Conservation (phyloP, 2,329 filamentous ascomycete species). For the Ascochyta clinopodiicola region DNA sequence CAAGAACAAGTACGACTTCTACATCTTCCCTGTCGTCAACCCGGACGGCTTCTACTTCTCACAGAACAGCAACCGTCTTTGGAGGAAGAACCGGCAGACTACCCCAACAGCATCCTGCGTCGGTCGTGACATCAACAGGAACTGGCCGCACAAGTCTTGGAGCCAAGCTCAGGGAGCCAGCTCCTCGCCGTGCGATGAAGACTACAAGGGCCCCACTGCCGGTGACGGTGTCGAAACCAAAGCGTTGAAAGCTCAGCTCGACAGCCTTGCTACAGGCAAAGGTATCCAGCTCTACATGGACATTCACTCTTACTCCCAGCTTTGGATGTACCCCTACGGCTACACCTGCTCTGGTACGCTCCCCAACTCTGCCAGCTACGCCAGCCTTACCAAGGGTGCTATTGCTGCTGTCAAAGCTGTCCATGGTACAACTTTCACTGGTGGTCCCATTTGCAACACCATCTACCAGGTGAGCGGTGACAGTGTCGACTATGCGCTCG, state of each 20-base stretch:
- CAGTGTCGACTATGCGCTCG: conserved; percentile 54
- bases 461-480: conserved; percentile 64
- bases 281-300: conserved; percentile 69
- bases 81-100: conserved; percentile 49
- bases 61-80: conserved; percentile 47
- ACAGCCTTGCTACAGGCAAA: conserved; percentile 52
- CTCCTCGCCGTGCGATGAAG: conserved; percentile 46
- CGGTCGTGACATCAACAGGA: conserved; percentile 50
- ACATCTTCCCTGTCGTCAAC: conserved; percentile 57
- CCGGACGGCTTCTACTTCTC: conserved; percentile 50
- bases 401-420: conserved; percentile 63
- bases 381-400: conserved; percentile 57
- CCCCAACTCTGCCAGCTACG: conserved; percentile 57
- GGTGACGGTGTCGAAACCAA: conserved; percentile 48
- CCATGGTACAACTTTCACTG: conserved; percentile 54
- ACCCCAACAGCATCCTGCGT: conserved; percentile 40
- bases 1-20: conserved; percentile 70
- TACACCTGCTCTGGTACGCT: conserved; percentile 61
- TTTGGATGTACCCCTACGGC: conserved; percentile 63
- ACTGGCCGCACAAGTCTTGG: conserved; percentile 48
- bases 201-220: conserved; percentile 45
- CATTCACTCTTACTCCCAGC: conserved; percentile 64
- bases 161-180: conserved; percentile 39
- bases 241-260: conserved; percentile 56
- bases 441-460: conserved; percentile 63